These are phyloP conservation scores for Crithidia fasciculata DNA, from an alignment of 208 protist species.

Conservation along the genomic window DNA sequence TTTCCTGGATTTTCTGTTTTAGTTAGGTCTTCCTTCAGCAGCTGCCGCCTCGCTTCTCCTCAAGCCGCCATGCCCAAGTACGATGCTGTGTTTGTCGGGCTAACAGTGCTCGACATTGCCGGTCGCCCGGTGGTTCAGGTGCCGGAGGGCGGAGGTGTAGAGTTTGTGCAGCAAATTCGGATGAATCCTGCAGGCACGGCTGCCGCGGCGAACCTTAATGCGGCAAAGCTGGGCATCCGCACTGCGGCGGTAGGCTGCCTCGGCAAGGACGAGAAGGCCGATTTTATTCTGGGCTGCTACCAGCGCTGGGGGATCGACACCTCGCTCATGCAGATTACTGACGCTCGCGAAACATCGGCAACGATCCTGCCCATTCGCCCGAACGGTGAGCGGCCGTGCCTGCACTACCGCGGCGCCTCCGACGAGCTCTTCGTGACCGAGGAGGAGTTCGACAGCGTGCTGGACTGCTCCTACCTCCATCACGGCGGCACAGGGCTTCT, in stretches of 20 bases:
- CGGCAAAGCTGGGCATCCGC: constrained; percentile 29
- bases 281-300: constrained; percentile 33
- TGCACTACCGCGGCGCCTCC: constrained; percentile 30
- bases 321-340: constrained; percentile 22
- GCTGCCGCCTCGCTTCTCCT: too few species aligned
- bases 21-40: too few species aligned
- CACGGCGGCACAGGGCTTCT: constrained; percentile 29
- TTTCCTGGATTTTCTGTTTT: too few species aligned
- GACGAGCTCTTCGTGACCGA: constrained; percentile 29
- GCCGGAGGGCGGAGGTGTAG: constrained; percentile 23
- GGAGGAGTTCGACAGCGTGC: constrained; percentile 22
- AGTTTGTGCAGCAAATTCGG: constrained; percentile 28
- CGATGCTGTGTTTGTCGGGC: constrained; percentile 14
- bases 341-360: constrained; percentile 20
- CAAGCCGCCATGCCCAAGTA: constrained; percentile 19
- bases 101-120: constrained; percentile 30
- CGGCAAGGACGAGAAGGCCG: constrained; percentile 24
- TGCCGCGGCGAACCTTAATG: constrained; percentile 29
- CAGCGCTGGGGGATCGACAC: constrained; percentile 30
- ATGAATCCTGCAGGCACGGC: constrained; percentile 35
- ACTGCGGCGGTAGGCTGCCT: constrained; percentile 26
- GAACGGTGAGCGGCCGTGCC: constrained; percentile 26
- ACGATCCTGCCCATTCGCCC: constrained; percentile 28
- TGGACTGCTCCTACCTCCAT: constrained; percentile 28
- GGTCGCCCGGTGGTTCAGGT: constrained; percentile 22